Conservation (phyloP, 108 stramenopile species). For the Fistulifera solaris region DNA sequence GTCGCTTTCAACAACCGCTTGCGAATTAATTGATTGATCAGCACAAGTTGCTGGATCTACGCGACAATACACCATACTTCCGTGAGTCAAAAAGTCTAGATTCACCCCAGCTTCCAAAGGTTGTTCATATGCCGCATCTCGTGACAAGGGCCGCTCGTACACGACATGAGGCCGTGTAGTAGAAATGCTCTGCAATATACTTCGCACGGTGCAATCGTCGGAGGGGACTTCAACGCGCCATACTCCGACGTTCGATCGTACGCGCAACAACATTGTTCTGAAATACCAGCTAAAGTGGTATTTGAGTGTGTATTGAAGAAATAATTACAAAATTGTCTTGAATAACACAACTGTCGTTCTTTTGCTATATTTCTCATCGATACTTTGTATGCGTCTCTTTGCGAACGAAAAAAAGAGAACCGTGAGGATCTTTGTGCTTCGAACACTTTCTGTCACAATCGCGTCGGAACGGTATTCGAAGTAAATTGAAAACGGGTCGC, state of each 20-base stretch:
- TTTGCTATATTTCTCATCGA: too few species aligned
- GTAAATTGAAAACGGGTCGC: too few species aligned
- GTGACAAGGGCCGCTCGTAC: constrained; percentile 46
- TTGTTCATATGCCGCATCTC: constrained; percentile 52
- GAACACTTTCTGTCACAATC: too few species aligned
- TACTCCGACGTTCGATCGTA: constrained; percentile 77
- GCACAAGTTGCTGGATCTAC: constrained; percentile 68
- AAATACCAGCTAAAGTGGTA: too few species aligned
- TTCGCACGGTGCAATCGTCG: constrained; percentile 30
- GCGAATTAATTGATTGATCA: constrained; percentile 9
- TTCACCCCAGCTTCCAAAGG: constrained; percentile 28
- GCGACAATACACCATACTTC: constrained; percentile 72
- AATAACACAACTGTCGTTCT: neutral
- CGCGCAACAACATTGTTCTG: constrained; percentile 59
- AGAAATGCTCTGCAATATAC: constrained; percentile 44
- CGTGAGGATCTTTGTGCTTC: too few species aligned
- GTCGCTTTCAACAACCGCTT: neutral
- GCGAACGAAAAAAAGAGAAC: too few species aligned
- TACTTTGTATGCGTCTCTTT: too few species aligned
- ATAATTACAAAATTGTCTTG: too few species aligned
- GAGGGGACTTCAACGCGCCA: constrained; percentile 62
- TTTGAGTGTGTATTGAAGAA: too few species aligned
- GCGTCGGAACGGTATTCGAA: too few species aligned
- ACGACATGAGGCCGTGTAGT: constrained; percentile 60
- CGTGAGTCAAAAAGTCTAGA: constrained; percentile 27